Conservation (phyloP, 164 flowering plant genomes). For the Tetracentron sinense region DNA sequence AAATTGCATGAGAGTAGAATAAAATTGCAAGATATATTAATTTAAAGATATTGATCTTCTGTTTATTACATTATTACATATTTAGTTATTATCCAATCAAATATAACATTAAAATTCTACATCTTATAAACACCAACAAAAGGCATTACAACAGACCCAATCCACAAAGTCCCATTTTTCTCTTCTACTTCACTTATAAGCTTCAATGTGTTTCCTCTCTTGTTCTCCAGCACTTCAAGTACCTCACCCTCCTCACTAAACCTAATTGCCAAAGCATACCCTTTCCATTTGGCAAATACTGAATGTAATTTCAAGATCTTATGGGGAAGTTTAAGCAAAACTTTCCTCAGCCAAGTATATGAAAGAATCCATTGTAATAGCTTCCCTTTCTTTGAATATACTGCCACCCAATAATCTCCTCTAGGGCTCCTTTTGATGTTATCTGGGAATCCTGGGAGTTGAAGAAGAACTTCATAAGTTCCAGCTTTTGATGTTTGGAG, state of each 20-base stretch:
- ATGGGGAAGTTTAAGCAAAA: constrained; percentile 37
- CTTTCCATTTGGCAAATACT: constrained; percentile 38
- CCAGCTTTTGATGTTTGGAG: constrained; percentile 56
- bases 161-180: constrained; percentile 60
- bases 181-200: constrained; percentile 68
- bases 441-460: constrained; percentile 67
- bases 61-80: too few relatives aligned
- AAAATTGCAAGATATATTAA: too few relatives aligned
- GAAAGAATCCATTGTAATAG: constrained; percentile 21
- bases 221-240: constrained; percentile 54
- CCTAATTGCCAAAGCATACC: constrained; percentile 52
- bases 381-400: constrained; percentile 47
- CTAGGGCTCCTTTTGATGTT: constrained; percentile 49
- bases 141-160: constrained; percentile 64
- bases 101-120: too few relatives aligned
- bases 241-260: constrained; percentile 46
- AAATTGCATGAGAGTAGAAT: too few relatives aligned
- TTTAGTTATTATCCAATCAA: too few relatives aligned
- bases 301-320: constrained; percentile 37
- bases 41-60: too few relatives aligned
- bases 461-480: constrained; percentile 37
- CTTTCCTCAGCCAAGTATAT: constrained; percentile 32
- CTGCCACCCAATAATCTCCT: constrained; percentile 73
- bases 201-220: constrained; percentile 46
- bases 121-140: constrained; percentile 28